phyloP scores from a whole-genome alignment of 1,139 yeast genomes.

The Scheffersomyces cryptocercus region DNA sequence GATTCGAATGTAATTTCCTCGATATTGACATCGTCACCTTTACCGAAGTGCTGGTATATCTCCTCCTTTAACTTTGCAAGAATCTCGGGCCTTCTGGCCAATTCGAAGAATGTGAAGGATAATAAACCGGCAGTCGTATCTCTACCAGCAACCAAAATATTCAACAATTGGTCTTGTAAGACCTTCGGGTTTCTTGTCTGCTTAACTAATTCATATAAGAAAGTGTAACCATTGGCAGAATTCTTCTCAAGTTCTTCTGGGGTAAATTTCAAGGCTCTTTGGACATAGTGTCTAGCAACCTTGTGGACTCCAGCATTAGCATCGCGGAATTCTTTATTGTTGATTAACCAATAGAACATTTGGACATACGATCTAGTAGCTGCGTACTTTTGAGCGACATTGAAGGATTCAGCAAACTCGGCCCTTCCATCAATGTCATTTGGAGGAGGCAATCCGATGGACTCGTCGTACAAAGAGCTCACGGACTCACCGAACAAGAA shows the following conservation, averaged over 20 bases:
- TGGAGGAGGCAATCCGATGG: constrained; percentile 16
- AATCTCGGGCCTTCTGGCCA: constrained; percentile 44
- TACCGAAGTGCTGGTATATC: constrained; percentile 35
- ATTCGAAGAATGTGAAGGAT: constrained; percentile 47
- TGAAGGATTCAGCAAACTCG: constrained; percentile 46
- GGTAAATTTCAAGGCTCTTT: constrained; percentile 18
- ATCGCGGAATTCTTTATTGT: constrained; percentile 32
- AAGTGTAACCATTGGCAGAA: constrained; percentile 44
- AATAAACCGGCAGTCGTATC: constrained; percentile 60
- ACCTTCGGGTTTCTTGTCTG: constrained; percentile 50
- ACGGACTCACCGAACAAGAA: constrained; percentile 59
- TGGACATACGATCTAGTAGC: constrained; percentile 41
- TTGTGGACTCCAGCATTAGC: constrained; percentile 31
- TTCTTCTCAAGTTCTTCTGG: constrained; percentile 33
- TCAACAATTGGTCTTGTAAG: constrained; percentile 54
- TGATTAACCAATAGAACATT: constrained; percentile 32
- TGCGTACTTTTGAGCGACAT: constrained; percentile 36
- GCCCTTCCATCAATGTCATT: constrained; percentile 28
- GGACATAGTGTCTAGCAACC: constrained; percentile 30
- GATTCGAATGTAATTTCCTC: constrained; percentile 20
- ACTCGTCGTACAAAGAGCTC: constrained; percentile 34
- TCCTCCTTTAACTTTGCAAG: constrained; percentile 40
- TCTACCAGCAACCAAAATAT: constrained; percentile 55
- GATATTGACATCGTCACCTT: constrained; percentile 17
- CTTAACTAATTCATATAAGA: constrained; percentile 51